Evolutionary conservation across 345 rosid genomes (phyloP), one percentile per base, ranked within the genome.

Genomic region (Turritis glabra): DNA sequence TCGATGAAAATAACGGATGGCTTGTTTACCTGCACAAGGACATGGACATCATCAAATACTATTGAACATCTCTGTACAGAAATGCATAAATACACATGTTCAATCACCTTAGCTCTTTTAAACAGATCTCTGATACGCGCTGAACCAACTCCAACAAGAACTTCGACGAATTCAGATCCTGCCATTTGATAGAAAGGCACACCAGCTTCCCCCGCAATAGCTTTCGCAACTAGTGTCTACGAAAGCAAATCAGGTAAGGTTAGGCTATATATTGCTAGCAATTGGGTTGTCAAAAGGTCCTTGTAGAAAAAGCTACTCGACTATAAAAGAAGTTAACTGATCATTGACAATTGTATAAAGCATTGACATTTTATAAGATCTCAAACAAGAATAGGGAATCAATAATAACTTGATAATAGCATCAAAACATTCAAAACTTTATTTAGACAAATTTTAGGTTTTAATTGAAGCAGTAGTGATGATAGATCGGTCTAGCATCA

Each of bases 141-240:
- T 77, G 98, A 90, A 58, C 97, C 98, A 61, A 93, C 98, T 65
- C 98, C 98, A 68, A 93, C 98, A 72, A 93, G 85, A 66, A 93
- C 98, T 81, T 93, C 98, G 4, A 93, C 97, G 72, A 93, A 93
- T 76, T 93, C 97, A 71, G 98, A 89, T 67, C 98, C 97, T 72
- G 98, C 98, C 98, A 93, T 93, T 79, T 90, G 97, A 75, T 93
- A 93, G 87, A 93, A 93, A 5, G 97, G 98, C 46, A 93, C 98
- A 26, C 97, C 98, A 65, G 97, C 98, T 82, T 93, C 97, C 64
- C 98, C 98, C 19, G 98, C 98, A 58, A 93, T 93, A 61, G 98
- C 98, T 85, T 93, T 93, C 37, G 97, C 97, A 43, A 93, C 97
- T 18, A 93, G 84, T 54, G 98, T 93, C 98, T 93, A 85, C 43